A percentile compares a stretch with the other conserved stretches of the same genome.
These are phyloP conservation scores for Cryptococcus hybrid DNA, from an alignment of 1,284 basidiomycete genomes.

Conservation along the genomic window DNA sequence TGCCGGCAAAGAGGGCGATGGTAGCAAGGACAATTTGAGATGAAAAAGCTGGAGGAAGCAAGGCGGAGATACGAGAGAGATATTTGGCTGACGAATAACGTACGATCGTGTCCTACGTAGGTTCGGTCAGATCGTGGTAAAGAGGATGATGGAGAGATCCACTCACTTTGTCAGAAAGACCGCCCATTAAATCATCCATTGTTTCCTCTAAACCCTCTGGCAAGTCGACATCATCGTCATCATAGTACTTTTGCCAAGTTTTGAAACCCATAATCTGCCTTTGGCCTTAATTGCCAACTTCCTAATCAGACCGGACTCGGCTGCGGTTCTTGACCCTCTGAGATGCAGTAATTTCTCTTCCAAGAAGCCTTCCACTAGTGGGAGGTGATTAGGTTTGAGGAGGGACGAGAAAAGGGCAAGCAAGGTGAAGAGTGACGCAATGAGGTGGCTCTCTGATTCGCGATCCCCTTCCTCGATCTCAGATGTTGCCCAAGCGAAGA, in stretches of 20 bases:
- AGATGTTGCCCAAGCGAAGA: conserved; percentile 32
- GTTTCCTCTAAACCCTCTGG: conserved; percentile 75
- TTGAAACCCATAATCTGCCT: conserved; percentile 47
- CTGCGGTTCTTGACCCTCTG: conserved; percentile 36
- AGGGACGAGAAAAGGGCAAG: conserved; percentile 40
- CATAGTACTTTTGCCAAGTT: conserved; percentile 23
- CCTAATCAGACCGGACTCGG: conserved; percentile 39
- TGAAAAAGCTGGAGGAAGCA: conserved; percentile 71
- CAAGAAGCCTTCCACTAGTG: conserved; percentile 31
- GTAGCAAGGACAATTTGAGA: conserved; percentile 79
- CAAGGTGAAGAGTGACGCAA: conserved; percentile 36
- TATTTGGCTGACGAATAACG: conserved; percentile 96
- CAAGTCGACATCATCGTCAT: conserved; percentile 62
- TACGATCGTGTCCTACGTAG: conserved; percentile 79
- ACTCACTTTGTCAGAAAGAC: conserved; percentile 76
- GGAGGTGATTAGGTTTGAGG: conserved; percentile 30
- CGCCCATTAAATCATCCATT: conserved; percentile 70
- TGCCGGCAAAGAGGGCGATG: conserved; percentile 61
- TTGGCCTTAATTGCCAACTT: conserved; percentile 46
- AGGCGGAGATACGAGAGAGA: conserved; percentile 77
- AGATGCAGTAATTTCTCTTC: conserved; percentile 36
- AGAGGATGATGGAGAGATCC: too few species aligned
- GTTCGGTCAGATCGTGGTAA: not conserved
- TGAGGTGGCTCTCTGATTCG: conserved; percentile 36
- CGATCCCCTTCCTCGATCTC: conserved; percentile 38